Percentiles rank a stretch among this genome's conserved stretches.
These are phyloP conservation scores for Neurospora terricola DNA, from an alignment of 495 filamentous ascomycete species.

Conservation along the genomic window DNA sequence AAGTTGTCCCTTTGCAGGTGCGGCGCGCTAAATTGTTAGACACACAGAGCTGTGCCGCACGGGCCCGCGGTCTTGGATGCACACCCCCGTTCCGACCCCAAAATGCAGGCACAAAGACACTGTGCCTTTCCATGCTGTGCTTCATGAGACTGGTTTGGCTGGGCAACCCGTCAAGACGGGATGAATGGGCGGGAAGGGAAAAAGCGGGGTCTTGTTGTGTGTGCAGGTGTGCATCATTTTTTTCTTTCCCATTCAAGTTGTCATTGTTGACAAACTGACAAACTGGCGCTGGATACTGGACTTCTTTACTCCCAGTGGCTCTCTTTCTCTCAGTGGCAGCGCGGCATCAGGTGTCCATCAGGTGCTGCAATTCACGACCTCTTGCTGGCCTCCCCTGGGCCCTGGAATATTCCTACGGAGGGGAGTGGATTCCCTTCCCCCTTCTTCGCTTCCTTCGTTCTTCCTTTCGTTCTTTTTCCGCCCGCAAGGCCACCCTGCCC, in stretches of 20 bases:
- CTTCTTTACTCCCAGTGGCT: neutral
- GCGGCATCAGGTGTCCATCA: neutral
- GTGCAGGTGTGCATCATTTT: neutral
- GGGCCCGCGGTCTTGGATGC: neutral
- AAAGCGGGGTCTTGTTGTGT: neutral
- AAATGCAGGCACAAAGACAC: neutral
- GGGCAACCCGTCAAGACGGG: neutral
- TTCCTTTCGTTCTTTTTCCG: neutral
- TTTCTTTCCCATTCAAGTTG: neutral
- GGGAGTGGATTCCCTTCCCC: neutral
- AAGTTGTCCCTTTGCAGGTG: neutral
- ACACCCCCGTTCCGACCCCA: neutral
- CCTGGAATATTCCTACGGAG: neutral
- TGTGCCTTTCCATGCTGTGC: neutral
- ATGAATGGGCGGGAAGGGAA: neutral
- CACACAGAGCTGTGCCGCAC: neutral
- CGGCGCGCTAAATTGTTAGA: neutral
- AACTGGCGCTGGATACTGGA: neutral
- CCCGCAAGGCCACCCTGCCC: neutral
- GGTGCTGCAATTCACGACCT: neutral
- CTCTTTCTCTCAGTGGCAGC: neutral
- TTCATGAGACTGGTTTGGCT: neutral
- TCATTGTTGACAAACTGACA: neutral
- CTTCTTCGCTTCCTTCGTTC: neutral
- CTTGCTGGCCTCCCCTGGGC: neutral